These are phyloP conservation scores for Nyctanthes arbortristis DNA, from an alignment of 257 asterid genomes.

Conservation along the genomic window DNA sequence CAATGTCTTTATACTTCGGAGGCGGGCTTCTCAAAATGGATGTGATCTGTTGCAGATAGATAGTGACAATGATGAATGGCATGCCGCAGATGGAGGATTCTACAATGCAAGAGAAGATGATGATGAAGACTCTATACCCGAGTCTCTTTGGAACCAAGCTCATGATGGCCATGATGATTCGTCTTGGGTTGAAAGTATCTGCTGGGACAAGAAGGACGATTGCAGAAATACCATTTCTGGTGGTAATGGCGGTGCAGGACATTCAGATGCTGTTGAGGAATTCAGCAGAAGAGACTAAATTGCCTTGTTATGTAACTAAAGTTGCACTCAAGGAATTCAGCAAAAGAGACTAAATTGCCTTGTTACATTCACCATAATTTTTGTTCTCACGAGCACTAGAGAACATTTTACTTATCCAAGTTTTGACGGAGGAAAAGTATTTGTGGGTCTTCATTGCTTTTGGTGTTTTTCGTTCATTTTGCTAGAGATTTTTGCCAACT, in stretches of 20 bases:
- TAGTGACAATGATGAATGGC: slow-evolving; percentile 74
- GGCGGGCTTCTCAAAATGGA: slow-evolving; percentile 67
- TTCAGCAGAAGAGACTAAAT: slow-evolving; percentile 14
- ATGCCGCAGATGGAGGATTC: slow-evolving; percentile 28
- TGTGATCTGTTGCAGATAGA: slow-evolving; percentile 48
- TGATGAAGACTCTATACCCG: slow-evolving; percentile 39
- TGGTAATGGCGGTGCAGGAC: neutral
- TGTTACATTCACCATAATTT: neutral
- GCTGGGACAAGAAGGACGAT: slow-evolving; percentile 13
- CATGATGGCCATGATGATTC: slow-evolving; percentile 29
- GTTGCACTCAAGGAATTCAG: slow-evolving; percentile 16
- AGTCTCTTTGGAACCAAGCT: slow-evolving; percentile 36
- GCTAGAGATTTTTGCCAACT: no score
- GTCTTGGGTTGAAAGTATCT: slow-evolving; percentile 16
- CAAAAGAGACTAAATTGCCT: slow-evolving; percentile 10
- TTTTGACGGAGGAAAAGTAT: no score
- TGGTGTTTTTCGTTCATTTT: no score
- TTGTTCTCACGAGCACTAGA: neutral
- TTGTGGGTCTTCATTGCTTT: no score
- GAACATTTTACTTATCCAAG: neutral
- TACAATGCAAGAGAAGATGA: slow-evolving; percentile 33
- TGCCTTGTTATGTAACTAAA: neutral
- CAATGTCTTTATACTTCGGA: slow-evolving; percentile 68
- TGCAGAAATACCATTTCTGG: slow-evolving; percentile 13
- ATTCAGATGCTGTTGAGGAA: slow-evolving; percentile 12